These are phyloP conservation scores for Helianthus annuus DNA, from an alignment of 129 eudicot genomes.

Conservation along the genomic window HanXRQr2.0-SUNRISE NC_035441.2:130121583-130122082, in stretches of 20 bases:
- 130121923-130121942: too few relatives aligned
- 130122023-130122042: too few relatives aligned
- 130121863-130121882: background rate
- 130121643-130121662: background rate
- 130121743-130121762: background rate
- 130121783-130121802: background rate
- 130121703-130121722: background rate
- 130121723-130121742: background rate
- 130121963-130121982: too few relatives aligned
- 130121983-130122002: too few relatives aligned
- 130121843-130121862: background rate
- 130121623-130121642: constrained; percentile 8
- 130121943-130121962: too few relatives aligned
- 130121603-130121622: background rate
- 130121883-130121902: too few relatives aligned
- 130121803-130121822: background rate
- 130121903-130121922: too few relatives aligned
- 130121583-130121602: background rate
- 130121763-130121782: constrained; percentile 9
- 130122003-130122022: too few relatives aligned
- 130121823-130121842: background rate
- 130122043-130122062: too few relatives aligned
- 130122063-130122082: too few relatives aligned
- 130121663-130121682: too few relatives aligned
- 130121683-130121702: background rate